phyloP scores from a whole-genome alignment of 2,329 filamentous ascomycete species.

The Phyllosticta ampelicida region DNA sequence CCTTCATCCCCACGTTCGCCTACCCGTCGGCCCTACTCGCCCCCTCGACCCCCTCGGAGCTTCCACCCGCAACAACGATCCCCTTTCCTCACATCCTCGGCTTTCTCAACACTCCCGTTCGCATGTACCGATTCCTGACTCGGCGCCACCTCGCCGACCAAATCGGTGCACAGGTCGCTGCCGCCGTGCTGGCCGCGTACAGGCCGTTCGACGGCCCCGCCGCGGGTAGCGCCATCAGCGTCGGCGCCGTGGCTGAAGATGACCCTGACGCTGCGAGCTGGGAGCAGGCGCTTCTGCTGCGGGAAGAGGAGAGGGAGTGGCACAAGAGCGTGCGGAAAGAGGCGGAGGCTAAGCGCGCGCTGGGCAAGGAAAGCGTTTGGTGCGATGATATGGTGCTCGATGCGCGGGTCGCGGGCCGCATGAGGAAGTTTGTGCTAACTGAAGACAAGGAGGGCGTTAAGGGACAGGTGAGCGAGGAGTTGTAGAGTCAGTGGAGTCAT shows the following conservation, averaged over 20 bases:
- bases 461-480: not conserved
- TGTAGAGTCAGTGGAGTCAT: not conserved
- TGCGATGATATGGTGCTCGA: constrained; percentile 65
- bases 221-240: constrained; percentile 18
- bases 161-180: constrained; percentile 78
- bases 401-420: constrained; percentile 60
- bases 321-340: constrained; percentile 62
- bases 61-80: constrained; percentile 64
- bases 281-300: constrained; percentile 57
- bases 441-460: constrained; percentile 43
- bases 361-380: constrained; percentile 55
- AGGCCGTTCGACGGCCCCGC: constrained; percentile 32
- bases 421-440: constrained; percentile 66
- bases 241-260: constrained; percentile 19
- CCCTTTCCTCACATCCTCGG: constrained; percentile 83
- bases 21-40: constrained; percentile 60
- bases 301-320: constrained; percentile 70
- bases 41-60: constrained; percentile 52
- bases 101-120: constrained; percentile 78
- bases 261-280: constrained; percentile 23
- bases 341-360: constrained; percentile 31
- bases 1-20: constrained; percentile 58
- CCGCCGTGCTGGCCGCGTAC: constrained; percentile 58
- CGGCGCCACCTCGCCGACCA: constrained; percentile 75
- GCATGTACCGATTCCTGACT: constrained; percentile 80